Evolutionary conservation across 1,284 basidiomycete genomes (phyloP).

Genomic region (Trichosporon ovoides): DNA sequence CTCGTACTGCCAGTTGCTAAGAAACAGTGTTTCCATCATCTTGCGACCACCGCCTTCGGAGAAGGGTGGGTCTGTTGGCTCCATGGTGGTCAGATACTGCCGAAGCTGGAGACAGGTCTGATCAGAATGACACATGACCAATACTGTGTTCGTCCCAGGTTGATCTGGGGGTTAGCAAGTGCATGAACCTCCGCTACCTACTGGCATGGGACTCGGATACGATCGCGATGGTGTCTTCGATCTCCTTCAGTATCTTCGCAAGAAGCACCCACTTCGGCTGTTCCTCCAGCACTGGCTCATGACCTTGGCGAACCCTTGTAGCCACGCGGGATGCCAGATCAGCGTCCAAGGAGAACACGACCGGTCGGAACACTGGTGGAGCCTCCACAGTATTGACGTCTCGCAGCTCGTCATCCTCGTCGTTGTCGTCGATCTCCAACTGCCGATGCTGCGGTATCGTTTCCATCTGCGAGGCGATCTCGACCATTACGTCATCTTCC

Average conservation of each 20-base stretch:
- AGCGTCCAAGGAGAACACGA: slow-evolving; percentile 30
- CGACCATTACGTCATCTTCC: slow-evolving; percentile 42
- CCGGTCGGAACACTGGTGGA: slow-evolving; percentile 39
- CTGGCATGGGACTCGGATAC: slow-evolving; percentile 38
- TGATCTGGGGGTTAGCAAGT: slow-evolving; percentile 45
- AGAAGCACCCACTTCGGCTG: slow-evolving; percentile 90
- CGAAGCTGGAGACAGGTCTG: slow-evolving; percentile 67
- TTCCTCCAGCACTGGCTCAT: slow-evolving; percentile 86
- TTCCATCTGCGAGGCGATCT: slow-evolving; percentile 42
- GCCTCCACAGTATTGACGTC: slow-evolving; percentile 53
- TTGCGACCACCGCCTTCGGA: slow-evolving; percentile 53
- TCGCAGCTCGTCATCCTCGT: slow-evolving; percentile 64
- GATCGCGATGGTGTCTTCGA: slow-evolving; percentile 71
- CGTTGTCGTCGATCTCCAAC: slow-evolving; percentile 38
- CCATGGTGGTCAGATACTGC: slow-evolving; percentile 69
- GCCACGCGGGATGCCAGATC: slow-evolving; percentile 32
- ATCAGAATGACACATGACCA: slow-evolving; percentile 83
- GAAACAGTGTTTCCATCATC: slow-evolving; percentile 62
- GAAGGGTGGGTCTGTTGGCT: slow-evolving; percentile 55
- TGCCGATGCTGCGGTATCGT: slow-evolving; percentile 21
- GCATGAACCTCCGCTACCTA: slow-evolving; percentile 15
- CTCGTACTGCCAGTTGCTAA: slow-evolving; percentile 47
- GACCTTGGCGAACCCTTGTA: slow-evolving; percentile 67
- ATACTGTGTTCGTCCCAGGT: slow-evolving; percentile 67
- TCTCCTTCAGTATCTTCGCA: slow-evolving; percentile 79